phyloP scores from a whole-genome alignment of 2,329 filamentous ascomycete genomes.

The Domatiomyces catenatus region DNA sequence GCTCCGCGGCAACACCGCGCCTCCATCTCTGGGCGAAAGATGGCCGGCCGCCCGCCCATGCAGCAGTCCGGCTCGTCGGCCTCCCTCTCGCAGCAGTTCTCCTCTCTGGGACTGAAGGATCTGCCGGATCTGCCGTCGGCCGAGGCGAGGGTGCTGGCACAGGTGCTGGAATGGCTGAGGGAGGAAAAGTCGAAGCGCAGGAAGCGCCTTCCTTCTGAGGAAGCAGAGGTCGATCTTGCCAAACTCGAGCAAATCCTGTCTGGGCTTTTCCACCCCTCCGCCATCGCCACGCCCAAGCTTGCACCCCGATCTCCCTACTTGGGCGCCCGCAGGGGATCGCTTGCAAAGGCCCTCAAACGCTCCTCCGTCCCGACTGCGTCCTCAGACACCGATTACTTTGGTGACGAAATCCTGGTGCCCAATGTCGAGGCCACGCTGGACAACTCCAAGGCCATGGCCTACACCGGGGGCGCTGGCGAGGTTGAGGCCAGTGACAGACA shows the following conservation, averaged over 20 bases:
- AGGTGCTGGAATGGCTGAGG: conserved; percentile 71
- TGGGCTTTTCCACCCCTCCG: conserved; percentile 25
- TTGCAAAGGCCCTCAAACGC: conserved; percentile 25
- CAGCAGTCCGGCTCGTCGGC: conserved; percentile 3
- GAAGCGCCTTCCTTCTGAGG: conserved; percentile 22
- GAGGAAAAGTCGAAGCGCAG: conserved; percentile 57
- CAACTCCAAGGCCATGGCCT: conserved; percentile 76
- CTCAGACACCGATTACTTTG: conserved; percentile 67
- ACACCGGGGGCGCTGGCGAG: conserved; percentile 42
- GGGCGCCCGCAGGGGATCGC: conserved; percentile 25
- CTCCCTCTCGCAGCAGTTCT: conserved; percentile 9
- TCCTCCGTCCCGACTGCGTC: conserved; percentile 40
- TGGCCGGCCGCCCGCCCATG: conserved; percentile 15
- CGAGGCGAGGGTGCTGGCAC: conserved; percentile 40
- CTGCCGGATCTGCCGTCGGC: conserved; percentile 4
- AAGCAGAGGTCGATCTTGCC: conserved; percentile 49
- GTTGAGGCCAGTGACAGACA: conserved; percentile 32
- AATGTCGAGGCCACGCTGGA: conserved; percentile 72
- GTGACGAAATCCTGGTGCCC: conserved; percentile 71
- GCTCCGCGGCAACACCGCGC: conserved; percentile 10
- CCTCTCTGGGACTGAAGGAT: conserved; percentile 10
- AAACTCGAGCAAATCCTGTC: conserved; percentile 57
- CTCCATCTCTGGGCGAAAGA: conserved; percentile 17
- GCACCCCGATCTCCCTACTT: conserved; percentile 9
- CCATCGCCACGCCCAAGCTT: conserved; percentile 13